phyloP scores from a whole-genome alignment of 768 basidiomycete species.

The Boletales sp. region DNA sequence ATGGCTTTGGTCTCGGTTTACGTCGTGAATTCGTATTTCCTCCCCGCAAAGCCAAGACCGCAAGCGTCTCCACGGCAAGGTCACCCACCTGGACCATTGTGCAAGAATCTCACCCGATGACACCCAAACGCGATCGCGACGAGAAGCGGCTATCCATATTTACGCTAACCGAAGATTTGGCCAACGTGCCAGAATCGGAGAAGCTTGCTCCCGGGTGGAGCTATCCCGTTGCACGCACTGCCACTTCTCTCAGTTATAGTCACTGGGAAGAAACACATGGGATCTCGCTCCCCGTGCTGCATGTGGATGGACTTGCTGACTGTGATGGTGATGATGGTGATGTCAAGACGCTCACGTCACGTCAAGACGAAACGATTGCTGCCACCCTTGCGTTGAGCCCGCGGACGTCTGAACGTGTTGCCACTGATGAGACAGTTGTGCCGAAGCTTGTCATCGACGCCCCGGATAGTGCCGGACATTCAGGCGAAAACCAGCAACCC shows the following conservation, averaged over 20 bases:
- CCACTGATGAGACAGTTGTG: background rate
- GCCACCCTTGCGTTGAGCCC: slow-evolving; percentile 46
- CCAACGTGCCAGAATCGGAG: slow-evolving; percentile 27
- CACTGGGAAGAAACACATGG: slow-evolving; percentile 7
- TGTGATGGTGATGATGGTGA: slow-evolving; percentile 27
- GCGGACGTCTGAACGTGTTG: slow-evolving; percentile 34
- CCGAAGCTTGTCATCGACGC: slow-evolving; percentile 5
- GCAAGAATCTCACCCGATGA: slow-evolving; percentile 23
- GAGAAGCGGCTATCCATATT: slow-evolving; percentile 28
- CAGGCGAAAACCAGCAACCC: slow-evolving; percentile 5
- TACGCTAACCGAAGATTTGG: slow-evolving; percentile 18
- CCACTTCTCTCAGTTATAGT: slow-evolving; percentile 11
- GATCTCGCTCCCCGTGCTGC: slow-evolving; percentile 22
- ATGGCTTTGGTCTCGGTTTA: slow-evolving; percentile 32
- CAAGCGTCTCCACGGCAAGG: slow-evolving; percentile 16
- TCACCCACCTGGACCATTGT: slow-evolving; percentile 8
- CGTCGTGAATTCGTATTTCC: slow-evolving; percentile 25
- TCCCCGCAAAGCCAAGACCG: slow-evolving; percentile 21
- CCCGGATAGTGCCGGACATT: slow-evolving; percentile 4
- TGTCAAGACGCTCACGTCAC: slow-evolving; percentile 28
- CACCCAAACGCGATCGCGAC: slow-evolving; percentile 18
- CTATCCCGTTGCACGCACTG: slow-evolving; percentile 19
- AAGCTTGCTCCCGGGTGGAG: slow-evolving; percentile 32
- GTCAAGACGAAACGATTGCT: slow-evolving; percentile 34
- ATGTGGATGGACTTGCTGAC: slow-evolving; percentile 9